A percentile compares a stretch with the other conserved stretches of the same genome.
These are phyloP conservation scores for Byssoonygena ceratinophila DNA, from an alignment of 2,329 filamentous ascomycete species.

Conservation along the genomic window DNA sequence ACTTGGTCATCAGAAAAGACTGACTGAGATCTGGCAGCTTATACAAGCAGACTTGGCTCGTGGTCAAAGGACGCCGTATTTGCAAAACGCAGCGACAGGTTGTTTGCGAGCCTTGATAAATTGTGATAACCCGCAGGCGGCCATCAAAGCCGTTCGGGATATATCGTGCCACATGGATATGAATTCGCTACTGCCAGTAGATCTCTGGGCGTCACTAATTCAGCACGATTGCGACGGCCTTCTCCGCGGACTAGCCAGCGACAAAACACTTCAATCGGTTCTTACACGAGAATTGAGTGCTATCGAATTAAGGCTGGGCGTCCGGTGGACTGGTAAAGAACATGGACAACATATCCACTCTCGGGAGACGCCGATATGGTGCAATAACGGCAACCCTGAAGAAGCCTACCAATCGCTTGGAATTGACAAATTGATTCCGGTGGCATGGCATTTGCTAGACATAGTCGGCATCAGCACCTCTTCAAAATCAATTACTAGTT, in stretches of 20 bases:
- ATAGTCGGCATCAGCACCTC: conserved; percentile 19
- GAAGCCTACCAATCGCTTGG: conserved; percentile 1
- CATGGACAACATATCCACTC: conserved; percentile 17
- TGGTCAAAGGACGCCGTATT: background rate
- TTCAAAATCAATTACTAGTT: conserved; percentile 24
- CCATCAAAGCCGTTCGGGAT: conserved; percentile 21
- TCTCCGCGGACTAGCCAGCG: conserved; percentile 21
- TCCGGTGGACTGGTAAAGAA: conserved; percentile 22
- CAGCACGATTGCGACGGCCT: conserved; percentile 18
- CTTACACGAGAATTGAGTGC: conserved; percentile 21
- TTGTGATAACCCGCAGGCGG: conserved; percentile 18
- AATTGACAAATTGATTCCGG: background rate
- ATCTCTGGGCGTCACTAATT: conserved; percentile 13
- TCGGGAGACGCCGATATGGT: conserved; percentile 9
- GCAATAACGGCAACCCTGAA: conserved; percentile 7
- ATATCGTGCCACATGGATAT: conserved; percentile 21
- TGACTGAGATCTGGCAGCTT: conserved; percentile 21
- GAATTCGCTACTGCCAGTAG: conserved; percentile 16
- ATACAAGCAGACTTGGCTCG: conserved; percentile 15
- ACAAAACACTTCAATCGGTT: conserved; percentile 20
- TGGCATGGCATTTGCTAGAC: background rate
- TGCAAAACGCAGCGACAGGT: conserved; percentile 19
- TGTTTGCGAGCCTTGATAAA: conserved; percentile 23
- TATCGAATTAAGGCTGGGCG: conserved; percentile 26
- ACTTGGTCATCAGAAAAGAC: conserved; percentile 19